A percentile compares a stretch with the other conserved stretches of the same genome.
phyloP scores from a whole-genome alignment of 169 alveolate species.

The Babesia gibsoni region DNA sequence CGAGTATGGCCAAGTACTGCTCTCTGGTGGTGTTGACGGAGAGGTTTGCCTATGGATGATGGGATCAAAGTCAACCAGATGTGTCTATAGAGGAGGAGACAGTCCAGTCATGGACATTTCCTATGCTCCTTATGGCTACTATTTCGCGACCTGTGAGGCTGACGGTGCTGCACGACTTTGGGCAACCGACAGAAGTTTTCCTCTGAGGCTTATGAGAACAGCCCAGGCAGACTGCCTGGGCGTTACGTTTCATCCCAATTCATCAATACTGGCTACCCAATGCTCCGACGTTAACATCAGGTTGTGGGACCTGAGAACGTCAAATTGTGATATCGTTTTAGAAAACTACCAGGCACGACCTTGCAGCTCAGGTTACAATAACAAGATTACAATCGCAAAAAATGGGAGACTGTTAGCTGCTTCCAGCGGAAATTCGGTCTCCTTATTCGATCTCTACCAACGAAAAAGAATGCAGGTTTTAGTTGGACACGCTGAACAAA shows the following conservation, averaged over 20 bases:
- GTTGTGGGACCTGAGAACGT: conserved; percentile 52
- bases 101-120: conserved; percentile 34
- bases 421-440: conserved; percentile 21
- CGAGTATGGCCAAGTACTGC: conserved; percentile 52
- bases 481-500: conserved; percentile 25
- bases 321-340: conserved; percentile 28
- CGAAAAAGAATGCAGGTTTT: conserved; percentile 32
- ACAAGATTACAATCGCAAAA: conserved; percentile 18
- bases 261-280: conserved; percentile 41
- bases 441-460: conserved; percentile 37
- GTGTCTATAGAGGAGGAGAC: conserved; percentile 44
- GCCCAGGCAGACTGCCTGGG: conserved; percentile 34
- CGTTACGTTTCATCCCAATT: conserved; percentile 55
- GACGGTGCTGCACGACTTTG: conserved; percentile 60
- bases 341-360: conserved; percentile 4
- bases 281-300: conserved; percentile 49
- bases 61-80: conserved; percentile 39
- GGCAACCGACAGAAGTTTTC: conserved; percentile 66
- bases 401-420: conserved; percentile 33
- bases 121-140: conserved; percentile 55
- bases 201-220: conserved; percentile 48
- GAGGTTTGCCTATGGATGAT: conserved; percentile 25
- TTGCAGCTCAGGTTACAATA: neutral
- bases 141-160: conserved; percentile 51
- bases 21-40: conserved; percentile 60